Evolutionary conservation across 2,329 filamentous ascomycete species (phyloP), one percentile per base, ranked within the genome.

Genomic region (Lasiodiplodia citricola): DNA sequence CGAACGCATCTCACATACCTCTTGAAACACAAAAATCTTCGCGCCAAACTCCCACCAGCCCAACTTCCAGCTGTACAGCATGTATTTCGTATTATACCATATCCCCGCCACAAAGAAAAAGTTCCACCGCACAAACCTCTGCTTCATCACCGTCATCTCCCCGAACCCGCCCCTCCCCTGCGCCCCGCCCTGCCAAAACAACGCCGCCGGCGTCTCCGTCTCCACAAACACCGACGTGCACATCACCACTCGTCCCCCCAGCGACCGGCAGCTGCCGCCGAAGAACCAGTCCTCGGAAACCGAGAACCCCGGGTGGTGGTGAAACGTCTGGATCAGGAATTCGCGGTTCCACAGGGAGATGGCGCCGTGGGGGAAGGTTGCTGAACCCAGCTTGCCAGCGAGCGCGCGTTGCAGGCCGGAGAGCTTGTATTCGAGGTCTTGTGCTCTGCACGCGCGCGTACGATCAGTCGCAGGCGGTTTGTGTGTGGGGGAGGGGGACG

Each of bases 241-340:
- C 83, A 86, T 84, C 37, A 78, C 76, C 69, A 85, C 84, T 0
- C 83, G 77, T 6, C 78, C 82, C 7, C 84, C 83, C 18, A 83
- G 74, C 31, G 80, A 74, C 16, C 83, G 78, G 50, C 82, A 81
- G 6, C 81, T 81, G 72, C 85, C 82, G 0, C 84, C 84, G 50
- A 86, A 84, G 74, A 84, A 86, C 84, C 84, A 86, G 72, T 86
- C 84, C 63, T 86, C 84, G 0, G 81, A 83, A 10, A 86, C 81
- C 1, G 78, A 81, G 72, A 84, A 86, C 0, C 84, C 84, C 0
- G 84, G 83, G 70, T 86, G 84, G 38, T 83, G 77, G 67, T 82
- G 75, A 72, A 86, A 84, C 1, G 80, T 82, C 38, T 80, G 74
- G 62, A 82, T 79, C 10, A 85, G 75, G 50, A 84, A 81, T n/a